These are phyloP conservation scores for Podospora sp. DNA, from an alignment of 495 filamentous ascomycete genomes.

Conservation along the genomic window DNA sequence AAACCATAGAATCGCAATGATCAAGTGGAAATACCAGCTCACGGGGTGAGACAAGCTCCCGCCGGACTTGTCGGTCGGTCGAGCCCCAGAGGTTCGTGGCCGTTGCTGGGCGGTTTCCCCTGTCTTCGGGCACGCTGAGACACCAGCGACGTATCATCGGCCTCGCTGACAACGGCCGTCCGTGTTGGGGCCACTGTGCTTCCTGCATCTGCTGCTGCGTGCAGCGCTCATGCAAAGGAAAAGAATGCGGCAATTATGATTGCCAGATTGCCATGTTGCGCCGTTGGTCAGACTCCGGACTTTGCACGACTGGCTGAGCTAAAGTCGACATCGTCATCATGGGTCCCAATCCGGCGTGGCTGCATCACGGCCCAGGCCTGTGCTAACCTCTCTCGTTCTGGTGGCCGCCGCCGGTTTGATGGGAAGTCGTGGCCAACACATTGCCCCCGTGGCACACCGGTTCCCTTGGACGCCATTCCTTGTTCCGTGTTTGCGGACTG, in stretches of 20 bases:
- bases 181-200: neutral
- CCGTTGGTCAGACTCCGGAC: too few species aligned
- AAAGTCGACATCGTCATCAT: neutral
- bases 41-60: neutral
- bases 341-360: neutral
- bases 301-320: neutral
- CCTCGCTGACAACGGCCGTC: constrained; percentile 3
- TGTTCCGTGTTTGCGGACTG: neutral
- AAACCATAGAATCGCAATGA: neutral
- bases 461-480: neutral
- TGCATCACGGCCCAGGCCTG: too few species aligned
- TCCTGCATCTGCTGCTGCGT: neutral
- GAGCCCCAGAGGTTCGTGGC: neutral
- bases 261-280: neutral
- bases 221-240: neutral
- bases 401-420: too few species aligned
- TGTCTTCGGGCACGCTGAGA: neutral
- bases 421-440: too few species aligned
- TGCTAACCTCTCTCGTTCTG: too few species aligned
- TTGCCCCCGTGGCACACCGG: neutral
- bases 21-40: neutral
- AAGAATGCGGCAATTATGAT: neutral
- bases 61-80: neutral
- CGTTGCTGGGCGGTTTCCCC: neutral
- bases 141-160: constrained; percentile 7